Conservation (phyloP, 2,329 filamentous ascomycete genomes). For the Colletotrichum australisinense region DNA sequence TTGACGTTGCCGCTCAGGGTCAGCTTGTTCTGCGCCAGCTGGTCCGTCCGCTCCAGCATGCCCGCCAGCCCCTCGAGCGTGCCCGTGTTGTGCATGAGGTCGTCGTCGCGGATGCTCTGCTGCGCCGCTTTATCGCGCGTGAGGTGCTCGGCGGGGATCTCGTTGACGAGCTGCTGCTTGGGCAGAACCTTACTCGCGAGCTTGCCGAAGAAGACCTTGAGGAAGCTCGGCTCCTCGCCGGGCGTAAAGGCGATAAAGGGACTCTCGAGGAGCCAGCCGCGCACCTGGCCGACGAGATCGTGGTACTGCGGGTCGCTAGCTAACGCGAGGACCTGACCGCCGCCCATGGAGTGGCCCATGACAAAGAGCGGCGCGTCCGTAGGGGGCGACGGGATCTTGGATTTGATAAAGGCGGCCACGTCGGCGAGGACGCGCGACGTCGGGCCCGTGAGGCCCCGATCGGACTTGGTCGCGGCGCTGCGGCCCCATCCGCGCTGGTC, state of each 20-base stretch:
- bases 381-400: slow-evolving; percentile 59
- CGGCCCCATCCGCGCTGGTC: slow-evolving; percentile 93
- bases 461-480: slow-evolving; percentile 69
- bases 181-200: slow-evolving; percentile 77
- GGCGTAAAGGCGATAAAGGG: slow-evolving; percentile 82
- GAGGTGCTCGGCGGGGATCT: slow-evolving; percentile 72
- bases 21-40: slow-evolving; percentile 67
- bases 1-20: slow-evolving; percentile 64
- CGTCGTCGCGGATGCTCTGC: slow-evolving; percentile 71
- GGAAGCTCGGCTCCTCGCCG: slow-evolving; percentile 68
- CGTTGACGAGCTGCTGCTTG: slow-evolving; percentile 72
- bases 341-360: slow-evolving; percentile 93
- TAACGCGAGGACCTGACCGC: slow-evolving; percentile 77
- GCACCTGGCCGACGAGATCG: slow-evolving; percentile 68
- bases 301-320: slow-evolving; percentile 61
- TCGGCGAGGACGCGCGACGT: slow-evolving; percentile 81
- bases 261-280: slow-evolving; percentile 81
- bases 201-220: slow-evolving; percentile 75
- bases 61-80: slow-evolving; percentile 84
- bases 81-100: slow-evolving; percentile 83
- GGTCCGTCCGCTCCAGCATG: slow-evolving; percentile 79
- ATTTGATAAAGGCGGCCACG: slow-evolving; percentile 79
- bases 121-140: slow-evolving; percentile 75
- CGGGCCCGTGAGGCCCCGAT: slow-evolving; percentile 79
- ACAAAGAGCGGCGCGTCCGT: slow-evolving; percentile 76